Evolutionary conservation across 208 protist genomes (phyloP).

Genomic region (Herpetomonas samuelpessoai): DNA sequence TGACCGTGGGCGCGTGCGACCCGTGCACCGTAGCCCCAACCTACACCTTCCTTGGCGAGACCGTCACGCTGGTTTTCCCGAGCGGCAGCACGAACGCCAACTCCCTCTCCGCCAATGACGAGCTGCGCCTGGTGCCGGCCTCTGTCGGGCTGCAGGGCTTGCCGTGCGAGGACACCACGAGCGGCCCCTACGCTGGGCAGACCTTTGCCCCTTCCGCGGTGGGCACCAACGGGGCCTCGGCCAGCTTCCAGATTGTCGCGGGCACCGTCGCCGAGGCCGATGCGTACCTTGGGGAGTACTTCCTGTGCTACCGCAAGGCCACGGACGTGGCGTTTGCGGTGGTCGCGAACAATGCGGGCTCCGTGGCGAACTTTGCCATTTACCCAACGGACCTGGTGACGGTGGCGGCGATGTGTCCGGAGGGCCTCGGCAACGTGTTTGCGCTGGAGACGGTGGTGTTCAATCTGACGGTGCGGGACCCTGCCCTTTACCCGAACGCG

Average conservation of each 20-base stretch:
- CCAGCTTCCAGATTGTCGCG: conserved; percentile 49
- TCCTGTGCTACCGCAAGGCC: conserved; percentile 73
- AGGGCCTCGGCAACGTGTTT: conserved; percentile 25
- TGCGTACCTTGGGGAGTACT: conserved; percentile 73
- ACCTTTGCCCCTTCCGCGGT: conserved; percentile 41
- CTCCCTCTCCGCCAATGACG: conserved; percentile 42
- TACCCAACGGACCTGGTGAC: conserved; percentile 58
- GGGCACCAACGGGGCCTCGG: conserved; percentile 18
- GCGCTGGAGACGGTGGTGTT: conserved; percentile 60
- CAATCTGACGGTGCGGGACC: conserved; percentile 42
- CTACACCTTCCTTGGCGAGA: conserved; percentile 53
- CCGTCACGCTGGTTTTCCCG: conserved; percentile 47
- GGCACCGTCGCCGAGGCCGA: conserved; percentile 25
- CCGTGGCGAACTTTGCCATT: conserved; percentile 58
- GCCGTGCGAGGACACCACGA: conserved; percentile 41
- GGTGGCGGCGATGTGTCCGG: conserved; percentile 20
- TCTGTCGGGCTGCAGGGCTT: conserved; percentile 35
- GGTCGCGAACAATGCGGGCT: conserved; percentile 34
- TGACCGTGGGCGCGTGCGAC: conserved; percentile 70
- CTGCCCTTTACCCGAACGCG: conserved; percentile 42
- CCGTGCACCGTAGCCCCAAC: conserved; percentile 68
- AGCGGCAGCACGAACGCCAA: conserved; percentile 32
- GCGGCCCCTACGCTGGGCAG: conserved; percentile 50
- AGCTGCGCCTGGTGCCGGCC: conserved; percentile 64
- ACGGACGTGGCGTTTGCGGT: conserved; percentile 40